Percentiles rank a stretch among this genome's conserved stretches.
Conservation (phyloP, 805 yeast genomes). For the Saccharomyces paradoxus region DNA sequence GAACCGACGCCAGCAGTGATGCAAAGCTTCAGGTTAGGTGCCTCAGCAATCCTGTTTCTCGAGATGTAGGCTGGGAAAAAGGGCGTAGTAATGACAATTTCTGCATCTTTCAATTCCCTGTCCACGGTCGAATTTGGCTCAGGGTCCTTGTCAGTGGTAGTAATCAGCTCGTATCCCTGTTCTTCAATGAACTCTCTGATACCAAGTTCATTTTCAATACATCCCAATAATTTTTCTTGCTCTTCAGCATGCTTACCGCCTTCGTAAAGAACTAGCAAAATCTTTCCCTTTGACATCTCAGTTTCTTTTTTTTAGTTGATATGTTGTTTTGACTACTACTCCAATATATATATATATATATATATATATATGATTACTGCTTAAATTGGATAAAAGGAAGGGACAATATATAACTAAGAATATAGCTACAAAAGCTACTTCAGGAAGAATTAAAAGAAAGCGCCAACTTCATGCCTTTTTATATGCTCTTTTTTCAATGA, state of each 20-base stretch:
- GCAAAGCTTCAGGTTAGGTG: conserved; percentile 60
- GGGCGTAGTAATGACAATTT: conserved; percentile 71
- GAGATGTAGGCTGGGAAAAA: conserved; percentile 76
- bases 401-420: too few relatives aligned
- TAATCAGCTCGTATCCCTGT: conserved; percentile 57
- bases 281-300: conserved; percentile 24
- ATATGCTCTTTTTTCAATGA: neutral
- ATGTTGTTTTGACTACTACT: too few relatives aligned
- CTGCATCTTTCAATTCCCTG: conserved; percentile 60
- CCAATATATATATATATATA: too few relatives aligned
- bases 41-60: conserved; percentile 55
- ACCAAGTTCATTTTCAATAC: conserved; percentile 70
- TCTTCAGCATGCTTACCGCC: conserved; percentile 53
- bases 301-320: neutral
- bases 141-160: conserved; percentile 59
- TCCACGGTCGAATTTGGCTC: conserved; percentile 53
- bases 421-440: neutral
- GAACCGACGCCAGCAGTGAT: conserved; percentile 83
- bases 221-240: conserved; percentile 56
- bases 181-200: conserved; percentile 53
- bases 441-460: neutral
- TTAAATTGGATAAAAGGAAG: neutral
- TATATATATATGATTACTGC: neutral
- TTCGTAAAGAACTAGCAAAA: conserved; percentile 50
- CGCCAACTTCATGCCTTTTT: neutral